Evolutionary conservation across 1,284 basidiomycete species (phyloP).

Genomic region (Moniliella sp.): DNA sequence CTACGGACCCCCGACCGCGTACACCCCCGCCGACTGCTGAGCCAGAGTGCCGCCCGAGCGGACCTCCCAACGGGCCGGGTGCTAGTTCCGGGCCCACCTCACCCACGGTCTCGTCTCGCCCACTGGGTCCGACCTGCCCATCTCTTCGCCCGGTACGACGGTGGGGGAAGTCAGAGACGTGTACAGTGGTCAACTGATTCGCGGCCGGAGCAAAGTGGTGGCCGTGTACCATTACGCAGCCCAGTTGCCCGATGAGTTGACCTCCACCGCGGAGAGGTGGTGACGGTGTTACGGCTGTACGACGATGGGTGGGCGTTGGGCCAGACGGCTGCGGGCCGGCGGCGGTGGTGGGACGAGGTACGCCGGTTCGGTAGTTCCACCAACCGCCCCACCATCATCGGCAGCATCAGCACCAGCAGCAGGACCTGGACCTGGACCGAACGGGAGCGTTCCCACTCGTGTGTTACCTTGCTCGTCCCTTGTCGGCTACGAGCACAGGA

Average conservation of each 20-base stretch:
- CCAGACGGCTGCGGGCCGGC: constrained; percentile 6
- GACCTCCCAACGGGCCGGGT: not conserved
- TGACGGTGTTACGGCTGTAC: constrained; percentile 19
- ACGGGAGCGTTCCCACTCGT: too few relatives aligned
- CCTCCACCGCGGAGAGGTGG: constrained; percentile 12
- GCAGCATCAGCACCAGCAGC: too few relatives aligned
- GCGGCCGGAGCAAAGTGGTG: constrained; percentile 18
- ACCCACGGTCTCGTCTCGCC: constrained; percentile 2
- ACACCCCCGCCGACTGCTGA: too few relatives aligned
- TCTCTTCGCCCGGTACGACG: constrained; percentile 19
- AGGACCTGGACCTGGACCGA: too few relatives aligned
- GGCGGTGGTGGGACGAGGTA: constrained; percentile 7
- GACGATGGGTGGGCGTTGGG: constrained; percentile 27
- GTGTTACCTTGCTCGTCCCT: too few relatives aligned
- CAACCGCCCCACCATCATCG: too few relatives aligned
- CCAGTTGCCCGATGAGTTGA: constrained; percentile 23
- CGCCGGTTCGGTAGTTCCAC: too few relatives aligned
- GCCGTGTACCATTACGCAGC: constrained; percentile 29
- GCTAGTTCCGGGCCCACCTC: not conserved
- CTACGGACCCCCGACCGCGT: too few relatives aligned
- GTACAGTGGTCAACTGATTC: constrained; percentile 24
- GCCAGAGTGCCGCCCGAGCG: too few relatives aligned
- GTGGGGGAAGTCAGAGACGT: constrained; percentile 21
- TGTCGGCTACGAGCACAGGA: too few relatives aligned
- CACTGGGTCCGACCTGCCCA: constrained; percentile 11